A percentile compares a stretch with the other conserved stretches of the same genome.
Conservation (phyloP, 2,329 filamentous ascomycete genomes). For the Plenodomus biglobosus region DNA sequence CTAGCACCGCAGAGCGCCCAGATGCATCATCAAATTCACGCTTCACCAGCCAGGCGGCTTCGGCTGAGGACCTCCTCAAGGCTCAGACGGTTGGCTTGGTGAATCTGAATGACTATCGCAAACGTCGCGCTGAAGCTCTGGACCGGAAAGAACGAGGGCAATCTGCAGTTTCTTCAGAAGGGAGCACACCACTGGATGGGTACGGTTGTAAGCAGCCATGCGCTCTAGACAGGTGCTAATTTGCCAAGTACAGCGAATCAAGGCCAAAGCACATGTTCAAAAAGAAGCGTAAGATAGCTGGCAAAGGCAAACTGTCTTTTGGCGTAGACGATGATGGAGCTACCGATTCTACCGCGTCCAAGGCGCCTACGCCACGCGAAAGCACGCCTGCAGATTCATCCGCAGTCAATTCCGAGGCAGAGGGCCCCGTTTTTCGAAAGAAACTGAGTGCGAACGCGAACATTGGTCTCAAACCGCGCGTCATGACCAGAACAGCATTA, state of each 20-base stretch:
- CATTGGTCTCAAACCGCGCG: conserved; percentile 64
- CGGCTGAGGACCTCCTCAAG: conserved; percentile 79
- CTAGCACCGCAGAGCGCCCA: conserved; percentile 21
- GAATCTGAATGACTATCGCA: conserved; percentile 89
- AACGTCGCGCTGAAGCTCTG: conserved; percentile 89
- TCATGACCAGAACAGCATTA: conserved; percentile 73
- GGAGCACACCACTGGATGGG: conserved; percentile 60
- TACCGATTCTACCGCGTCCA: conserved; percentile 49
- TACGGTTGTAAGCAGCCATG: conserved; percentile 45
- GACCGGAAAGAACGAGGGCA: conserved; percentile 86
- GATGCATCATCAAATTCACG: conserved; percentile 51
- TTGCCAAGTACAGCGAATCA: conserved; percentile 58
- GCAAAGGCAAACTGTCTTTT: conserved; percentile 68
- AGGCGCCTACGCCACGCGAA: conserved; percentile 45
- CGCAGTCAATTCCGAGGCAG: conserved; percentile 34
- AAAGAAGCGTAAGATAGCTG: conserved; percentile 58
- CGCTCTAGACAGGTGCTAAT: conserved; percentile 47
- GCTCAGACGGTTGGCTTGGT: conserved; percentile 89
- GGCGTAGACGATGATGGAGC: conserved; percentile 68
- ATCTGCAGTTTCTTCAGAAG: conserved; percentile 61
- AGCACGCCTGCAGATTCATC: conserved; percentile 44
- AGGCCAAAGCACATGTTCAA: conserved; percentile 55
- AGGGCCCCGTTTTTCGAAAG: conserved; percentile 45
- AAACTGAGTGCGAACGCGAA: conserved; percentile 63
- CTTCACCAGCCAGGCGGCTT: conserved; percentile 75